Evolutionary conservation across 2,329 filamentous ascomycete genomes (phyloP), one percentile per base, ranked within the genome.

Genomic region (Fusarium pseudoanthophilum): DNA sequence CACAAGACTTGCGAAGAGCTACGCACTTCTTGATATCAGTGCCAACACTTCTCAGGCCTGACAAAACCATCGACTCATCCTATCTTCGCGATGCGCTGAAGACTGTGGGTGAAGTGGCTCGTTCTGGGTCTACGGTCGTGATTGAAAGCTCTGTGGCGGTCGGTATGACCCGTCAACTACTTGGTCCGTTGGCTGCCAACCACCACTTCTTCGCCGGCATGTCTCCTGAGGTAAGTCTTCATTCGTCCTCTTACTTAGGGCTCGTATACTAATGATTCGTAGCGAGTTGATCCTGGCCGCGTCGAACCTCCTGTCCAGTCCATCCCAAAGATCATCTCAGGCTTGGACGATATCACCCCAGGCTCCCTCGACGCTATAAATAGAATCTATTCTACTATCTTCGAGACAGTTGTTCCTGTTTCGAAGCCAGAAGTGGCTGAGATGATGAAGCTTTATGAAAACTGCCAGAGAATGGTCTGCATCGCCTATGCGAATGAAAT

Each of bases 401-500:
- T 87, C 64, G 79, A 86, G 40, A 76, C 75, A 0, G 77, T 88
- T 10, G 79, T 88, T 8, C 80, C 83, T 0, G 86, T 88, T 46
- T 85, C 84, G 28, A 79, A 78, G 46, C 86, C 87, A 5, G 87
- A 89, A 73, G 85, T 88, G 3, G 87, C 87, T 4, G 87, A 88
- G 77, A 88, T 88, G 85, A 86, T 83, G 65, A 89, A 89, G 75
- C 78, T 88, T 11, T 89, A 88, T 75, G 87, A 88, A 69, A 89
- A 89, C 74, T 89, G 87, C 76, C 85, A 88, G 74, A 81, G 87
- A 7, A 88, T 87, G 84, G 78, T 88, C n/a, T 82, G 82, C 68
- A 86, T 87, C 45, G 86, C 87, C 2, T 89, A 85, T 68, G 85
- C 83, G 62, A 88, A 88, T 71, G 86, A 88, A 70, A 88, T 88